These are phyloP conservation scores for Aspergillus funiculosus DNA, from an alignment of 495 filamentous ascomycete genomes.

Conservation along the genomic window DNA sequence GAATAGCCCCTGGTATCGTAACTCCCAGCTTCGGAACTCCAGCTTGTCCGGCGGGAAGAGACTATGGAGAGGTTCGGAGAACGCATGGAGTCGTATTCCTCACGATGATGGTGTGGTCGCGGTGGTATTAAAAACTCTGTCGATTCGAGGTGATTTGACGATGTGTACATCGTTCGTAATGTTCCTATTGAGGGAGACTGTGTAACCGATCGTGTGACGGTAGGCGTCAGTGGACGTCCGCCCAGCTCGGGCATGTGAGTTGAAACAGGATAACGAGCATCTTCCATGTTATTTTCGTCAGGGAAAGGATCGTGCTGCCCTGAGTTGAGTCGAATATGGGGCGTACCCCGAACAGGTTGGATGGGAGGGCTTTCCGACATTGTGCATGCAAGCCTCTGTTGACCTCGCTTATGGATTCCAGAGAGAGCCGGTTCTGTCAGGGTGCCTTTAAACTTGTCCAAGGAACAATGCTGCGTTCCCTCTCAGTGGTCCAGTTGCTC, in stretches of 20 bases:
- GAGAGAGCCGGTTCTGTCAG: too few relatives aligned
- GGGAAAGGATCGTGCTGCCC: conserved; percentile 47
- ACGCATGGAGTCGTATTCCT: conserved; percentile 35
- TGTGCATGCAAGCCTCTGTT: too few relatives aligned
- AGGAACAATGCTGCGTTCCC: too few relatives aligned
- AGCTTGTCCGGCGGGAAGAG: conserved; percentile 53
- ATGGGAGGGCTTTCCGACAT: conserved; percentile 12
- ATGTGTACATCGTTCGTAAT: conserved; percentile 20
- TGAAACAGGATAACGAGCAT: conserved; percentile 22
- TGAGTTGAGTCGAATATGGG: conserved; percentile 56
- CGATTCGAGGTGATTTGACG: conserved; percentile 41
- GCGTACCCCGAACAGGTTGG: conserved; percentile 6
- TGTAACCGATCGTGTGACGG: not conserved
- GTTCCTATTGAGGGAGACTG: conserved; percentile 18
- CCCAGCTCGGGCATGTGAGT: conserved; percentile 3
- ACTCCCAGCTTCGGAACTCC: conserved; percentile 52
- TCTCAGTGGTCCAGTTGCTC: too few relatives aligned
- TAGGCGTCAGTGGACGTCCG: conserved; percentile 20
- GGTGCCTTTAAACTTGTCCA: too few relatives aligned
- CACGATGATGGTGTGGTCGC: conserved; percentile 38
- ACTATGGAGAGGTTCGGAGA: conserved; percentile 40
- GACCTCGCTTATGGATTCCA: too few relatives aligned
- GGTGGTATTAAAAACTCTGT: conserved; percentile 59
- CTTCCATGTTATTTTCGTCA: conserved; percentile 20
- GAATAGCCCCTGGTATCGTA: conserved; percentile 46